phyloP scores from a whole-genome alignment of 2,329 filamentous ascomycete genomes.

The Penicillium sp. region DNA sequence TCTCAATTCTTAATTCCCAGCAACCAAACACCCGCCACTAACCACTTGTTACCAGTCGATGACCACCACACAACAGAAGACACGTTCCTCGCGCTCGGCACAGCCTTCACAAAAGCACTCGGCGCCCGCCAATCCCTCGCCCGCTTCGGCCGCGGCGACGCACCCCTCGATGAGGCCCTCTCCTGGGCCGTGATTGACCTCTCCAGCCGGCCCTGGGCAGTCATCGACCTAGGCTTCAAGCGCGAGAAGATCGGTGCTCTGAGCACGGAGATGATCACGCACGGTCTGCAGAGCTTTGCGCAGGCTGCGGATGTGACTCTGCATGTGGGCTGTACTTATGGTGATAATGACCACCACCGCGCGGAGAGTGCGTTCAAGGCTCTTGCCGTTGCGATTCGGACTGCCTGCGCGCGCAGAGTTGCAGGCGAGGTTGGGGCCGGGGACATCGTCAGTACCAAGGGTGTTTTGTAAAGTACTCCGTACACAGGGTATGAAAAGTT shows the following conservation, averaged over 20 bases:
- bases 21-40: not conserved
- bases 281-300: slow-evolving; percentile 92
- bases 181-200: slow-evolving; percentile 93
- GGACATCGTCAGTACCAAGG: slow-evolving; percentile 95
- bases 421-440: slow-evolving; percentile 80
- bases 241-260: slow-evolving; percentile 93
- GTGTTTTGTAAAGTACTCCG: slow-evolving; percentile 61
- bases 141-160: slow-evolving; percentile 88
- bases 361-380: slow-evolving; percentile 98
- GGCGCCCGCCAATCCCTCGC: slow-evolving; percentile 76
- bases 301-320: slow-evolving; percentile 87
- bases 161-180: slow-evolving; percentile 90
- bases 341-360: slow-evolving; percentile 91
- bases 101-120: slow-evolving; percentile 78
- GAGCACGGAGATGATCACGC: slow-evolving; percentile 94
- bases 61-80: slow-evolving; percentile 99
- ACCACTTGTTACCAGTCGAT: slow-evolving; percentile 63
- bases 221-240: slow-evolving; percentile 78
- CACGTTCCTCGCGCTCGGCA: slow-evolving; percentile 84
- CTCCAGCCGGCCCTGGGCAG: slow-evolving; percentile 83
- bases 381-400: slow-evolving; percentile 77
- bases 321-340: slow-evolving; percentile 88
- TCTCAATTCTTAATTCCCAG: not conserved
- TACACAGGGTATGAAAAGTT: not conserved
- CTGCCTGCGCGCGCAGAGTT: slow-evolving; percentile 70